Evolutionary conservation across 2,329 filamentous ascomycete genomes (phyloP), one percentile per base, ranked within the genome.

Genomic region (Sporothrix sp.): DNA sequence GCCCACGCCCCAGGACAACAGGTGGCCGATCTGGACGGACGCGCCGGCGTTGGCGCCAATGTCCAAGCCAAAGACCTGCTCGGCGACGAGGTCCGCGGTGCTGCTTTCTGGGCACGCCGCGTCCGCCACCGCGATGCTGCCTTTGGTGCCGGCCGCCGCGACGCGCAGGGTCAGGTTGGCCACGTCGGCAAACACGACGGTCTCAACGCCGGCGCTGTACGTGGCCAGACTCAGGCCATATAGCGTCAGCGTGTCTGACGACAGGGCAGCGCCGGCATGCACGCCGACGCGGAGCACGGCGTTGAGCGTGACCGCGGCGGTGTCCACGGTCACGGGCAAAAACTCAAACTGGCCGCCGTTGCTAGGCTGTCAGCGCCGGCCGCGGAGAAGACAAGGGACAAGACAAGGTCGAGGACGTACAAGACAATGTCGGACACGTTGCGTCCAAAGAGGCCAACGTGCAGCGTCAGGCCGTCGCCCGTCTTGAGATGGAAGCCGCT

Each of bases 261-360:
- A 28, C 37, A 52, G 13, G 9, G 21, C n/a, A 40, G 75, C 57
- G 11, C 74, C 75, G 3, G 70, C 68, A 28, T 71, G 66, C 1
- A 73, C 58, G 9, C 69, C 70, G 2, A 79, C 54, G 4, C 72
- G 71, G 0, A 81, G 64, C 0, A 70, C 60, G 0, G 72, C 76
- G 0, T 65, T 68, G 9, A 80, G 61, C 0, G 70, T 57, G 0
- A 67, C 67, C 7, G 62, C 65, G 9, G 66, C 67, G 10, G 16
- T 21, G 27, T 65, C 61, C 28, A 79, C 62, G 0, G 66, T 73
- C 3, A 80, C 72, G 0, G 77, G 76, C 1, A 81, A 68, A 51
- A 79, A 78, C 51, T 79, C 74, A 52, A 79, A 79, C 13, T 68
- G 60, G 0, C 71, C 76, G 6, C 74, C 74, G 4, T 73, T 70